Percentiles rank a stretch among this genome's conserved stretches.
Conservation (phyloP, 352 stramenopile genomes). For the Phytopythium litorale region DNA sequence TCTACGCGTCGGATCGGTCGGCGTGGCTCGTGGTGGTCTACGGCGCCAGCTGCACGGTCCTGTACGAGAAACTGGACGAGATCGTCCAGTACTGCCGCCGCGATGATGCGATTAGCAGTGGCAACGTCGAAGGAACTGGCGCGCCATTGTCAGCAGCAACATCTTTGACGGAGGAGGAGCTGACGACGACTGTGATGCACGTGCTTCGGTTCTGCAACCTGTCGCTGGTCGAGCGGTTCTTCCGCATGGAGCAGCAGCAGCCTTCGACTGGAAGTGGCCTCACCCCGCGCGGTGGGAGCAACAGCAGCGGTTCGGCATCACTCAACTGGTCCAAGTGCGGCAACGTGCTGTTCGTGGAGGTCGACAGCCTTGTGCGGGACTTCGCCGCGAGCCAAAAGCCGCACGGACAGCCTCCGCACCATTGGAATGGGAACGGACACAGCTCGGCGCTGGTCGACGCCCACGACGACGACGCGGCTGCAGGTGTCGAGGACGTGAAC, state of each 20-base stretch:
- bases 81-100: constrained; percentile 63
- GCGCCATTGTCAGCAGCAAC: not conserved
- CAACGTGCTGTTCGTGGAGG: constrained; percentile 82
- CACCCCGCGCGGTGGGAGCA: constrained; percentile 7
- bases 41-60: constrained; percentile 60
- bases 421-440: not conserved
- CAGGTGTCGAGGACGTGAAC: not conserved
- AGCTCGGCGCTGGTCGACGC: not conserved
- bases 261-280: constrained; percentile 15
- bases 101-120: constrained; percentile 16
- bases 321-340: constrained; percentile 80
- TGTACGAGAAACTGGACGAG: constrained; percentile 84
- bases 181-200: constrained; percentile 56
- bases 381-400: constrained; percentile 64
- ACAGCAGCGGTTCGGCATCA: constrained; percentile 16
- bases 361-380: constrained; percentile 73
- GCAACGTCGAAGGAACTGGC: constrained; percentile 3
- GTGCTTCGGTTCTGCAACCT: constrained; percentile 79
- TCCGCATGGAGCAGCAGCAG: constrained; percentile 22
- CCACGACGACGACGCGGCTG: not conserved
- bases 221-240: constrained; percentile 68
- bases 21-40: constrained; percentile 70
- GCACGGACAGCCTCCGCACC: constrained; percentile 15
- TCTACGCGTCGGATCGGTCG: constrained; percentile 28
- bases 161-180: constrained; percentile 45